These are phyloP conservation scores for Colletotrichum noveboracense DNA, from an alignment of 2,329 filamentous ascomycete species.

Conservation along the genomic window DNA sequence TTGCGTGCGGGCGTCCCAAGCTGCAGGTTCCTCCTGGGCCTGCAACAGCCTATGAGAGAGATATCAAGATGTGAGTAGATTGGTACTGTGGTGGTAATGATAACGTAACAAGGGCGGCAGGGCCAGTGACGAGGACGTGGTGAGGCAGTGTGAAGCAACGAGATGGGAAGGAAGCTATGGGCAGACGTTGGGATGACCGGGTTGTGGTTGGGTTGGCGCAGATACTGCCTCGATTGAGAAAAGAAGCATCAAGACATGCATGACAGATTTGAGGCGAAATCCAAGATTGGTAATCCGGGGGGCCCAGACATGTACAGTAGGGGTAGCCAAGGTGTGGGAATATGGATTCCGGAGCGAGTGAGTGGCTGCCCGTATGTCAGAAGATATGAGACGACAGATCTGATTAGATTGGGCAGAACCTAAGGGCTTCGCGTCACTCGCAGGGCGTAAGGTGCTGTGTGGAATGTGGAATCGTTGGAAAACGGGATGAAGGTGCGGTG, in stretches of 20 bases:
- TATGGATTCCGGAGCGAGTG: neutral
- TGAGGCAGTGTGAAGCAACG: neutral
- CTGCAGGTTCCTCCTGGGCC: neutral
- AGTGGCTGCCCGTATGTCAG: neutral
- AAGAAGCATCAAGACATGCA: conserved; percentile 17
- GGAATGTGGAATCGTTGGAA: neutral
- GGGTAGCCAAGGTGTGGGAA: neutral
- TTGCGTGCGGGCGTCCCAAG: neutral
- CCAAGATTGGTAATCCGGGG: neutral
- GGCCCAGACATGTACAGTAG: neutral
- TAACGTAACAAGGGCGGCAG: conserved; percentile 1
- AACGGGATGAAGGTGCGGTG: neutral
- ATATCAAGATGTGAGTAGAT: neutral
- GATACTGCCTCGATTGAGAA: conserved; percentile 16
- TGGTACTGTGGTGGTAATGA: neutral
- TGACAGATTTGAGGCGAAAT: neutral
- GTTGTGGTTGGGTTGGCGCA: neutral
- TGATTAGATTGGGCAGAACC: neutral
- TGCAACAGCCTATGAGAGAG: neutral
- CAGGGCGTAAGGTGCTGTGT: neutral
- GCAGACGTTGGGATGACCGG: neutral
- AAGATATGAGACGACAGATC: neutral
- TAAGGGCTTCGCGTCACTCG: neutral
- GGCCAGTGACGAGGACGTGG: neutral
- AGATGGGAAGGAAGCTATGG: neutral